These are phyloP conservation scores for Capsicum rhomboideum DNA, from an alignment of 257 asterid genomes.

Conservation along the genomic window DNA sequence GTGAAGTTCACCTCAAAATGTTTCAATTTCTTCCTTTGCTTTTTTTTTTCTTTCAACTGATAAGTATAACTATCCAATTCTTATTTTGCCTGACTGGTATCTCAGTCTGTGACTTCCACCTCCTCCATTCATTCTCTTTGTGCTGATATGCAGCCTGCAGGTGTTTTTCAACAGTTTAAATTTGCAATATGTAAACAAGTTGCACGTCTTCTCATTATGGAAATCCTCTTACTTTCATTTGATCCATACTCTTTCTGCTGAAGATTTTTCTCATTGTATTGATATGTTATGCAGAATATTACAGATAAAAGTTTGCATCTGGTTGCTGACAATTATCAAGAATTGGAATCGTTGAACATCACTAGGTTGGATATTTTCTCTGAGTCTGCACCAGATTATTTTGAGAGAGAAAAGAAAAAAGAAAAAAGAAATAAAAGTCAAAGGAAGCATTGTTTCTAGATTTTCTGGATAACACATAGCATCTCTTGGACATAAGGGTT, in stretches of 20 bases:
- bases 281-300: constrained; percentile 49
- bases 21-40: not conserved
- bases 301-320: constrained; percentile 61
- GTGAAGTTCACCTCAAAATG: not conserved
- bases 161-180: not conserved
- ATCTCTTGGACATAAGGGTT: not conserved
- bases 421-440: not conserved
- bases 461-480: not conserved
- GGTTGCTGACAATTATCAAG: constrained; percentile 59
- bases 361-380: constrained; percentile 46
- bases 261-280: constrained; percentile 9
- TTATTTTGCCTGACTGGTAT: not conserved
- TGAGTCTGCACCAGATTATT: not conserved
- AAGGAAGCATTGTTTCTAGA: not conserved
- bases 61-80: not conserved
- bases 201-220: not conserved
- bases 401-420: not conserved
- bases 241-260: not conserved
- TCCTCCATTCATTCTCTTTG: not conserved
- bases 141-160: not conserved
- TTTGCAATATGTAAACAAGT: not conserved
- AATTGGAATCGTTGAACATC: constrained; percentile 58
- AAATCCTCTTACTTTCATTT: not conserved
- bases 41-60: not conserved
- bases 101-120: not conserved